These are phyloP conservation scores for Neurospora tetraspora DNA, from an alignment of 495 filamentous ascomycete genomes.

Conservation along the genomic window DNA sequence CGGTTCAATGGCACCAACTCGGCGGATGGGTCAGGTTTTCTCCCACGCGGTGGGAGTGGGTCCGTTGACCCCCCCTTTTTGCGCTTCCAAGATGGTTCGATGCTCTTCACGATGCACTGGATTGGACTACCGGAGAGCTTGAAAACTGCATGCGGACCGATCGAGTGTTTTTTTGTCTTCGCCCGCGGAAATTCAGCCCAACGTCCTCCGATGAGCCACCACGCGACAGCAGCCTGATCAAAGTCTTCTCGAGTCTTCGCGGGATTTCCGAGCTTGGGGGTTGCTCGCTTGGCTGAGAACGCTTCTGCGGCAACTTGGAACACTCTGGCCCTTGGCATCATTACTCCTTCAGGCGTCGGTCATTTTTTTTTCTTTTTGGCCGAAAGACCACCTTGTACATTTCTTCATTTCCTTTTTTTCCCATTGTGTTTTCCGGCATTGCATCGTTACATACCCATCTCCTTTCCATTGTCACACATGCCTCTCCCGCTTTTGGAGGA, in stretches of 20 bases:
- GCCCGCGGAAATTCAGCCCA: not conserved
- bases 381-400: not conserved
- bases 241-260: not conserved
- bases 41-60: not conserved
- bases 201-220: not conserved
- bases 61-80: not conserved
- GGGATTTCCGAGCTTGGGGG: not conserved
- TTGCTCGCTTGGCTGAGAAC: not conserved
- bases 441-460: not conserved
- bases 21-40: not conserved
- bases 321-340: not conserved
- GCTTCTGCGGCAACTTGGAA: not conserved
- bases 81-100: not conserved
- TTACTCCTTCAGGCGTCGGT: not conserved
- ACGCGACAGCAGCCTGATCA: not conserved
- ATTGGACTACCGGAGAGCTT: not conserved
- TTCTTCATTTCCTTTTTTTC: not conserved
- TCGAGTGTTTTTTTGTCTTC: not conserved
- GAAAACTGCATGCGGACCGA: not conserved
- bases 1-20: not conserved
- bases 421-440: not conserved
- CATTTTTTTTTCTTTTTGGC: not conserved
- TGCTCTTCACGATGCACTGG: not conserved
- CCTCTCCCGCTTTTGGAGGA: not conserved
- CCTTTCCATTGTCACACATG: not conserved